Evolutionary conservation across 208 protist genomes (phyloP).

Genomic region (Herpetomonas samuelpessoai): DNA sequence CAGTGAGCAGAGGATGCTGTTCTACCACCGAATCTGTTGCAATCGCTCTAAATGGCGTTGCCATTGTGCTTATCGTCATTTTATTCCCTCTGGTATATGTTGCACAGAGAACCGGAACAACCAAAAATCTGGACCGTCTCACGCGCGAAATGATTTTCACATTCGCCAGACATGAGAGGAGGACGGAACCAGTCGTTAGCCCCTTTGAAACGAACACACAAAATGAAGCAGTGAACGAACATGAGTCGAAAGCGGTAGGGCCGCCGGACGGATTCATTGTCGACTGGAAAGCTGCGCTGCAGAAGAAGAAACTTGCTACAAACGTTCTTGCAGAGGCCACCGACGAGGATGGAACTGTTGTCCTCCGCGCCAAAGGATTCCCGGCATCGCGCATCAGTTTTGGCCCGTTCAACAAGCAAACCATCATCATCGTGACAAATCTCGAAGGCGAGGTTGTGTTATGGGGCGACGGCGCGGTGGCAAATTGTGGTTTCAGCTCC

Average conservation of each 20-base stretch:
- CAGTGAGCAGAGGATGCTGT: conserved; percentile 8
- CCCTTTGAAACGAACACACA: background rate
- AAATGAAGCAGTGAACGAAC: background rate
- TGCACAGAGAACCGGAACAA: background rate
- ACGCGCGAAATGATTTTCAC: conserved; percentile 4
- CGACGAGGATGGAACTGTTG: conserved; percentile 42
- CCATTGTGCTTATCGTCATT: conserved; percentile 8
- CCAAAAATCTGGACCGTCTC: conserved; percentile 5
- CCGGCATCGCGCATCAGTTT: conserved; percentile 28
- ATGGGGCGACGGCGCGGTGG: conserved; percentile 51
- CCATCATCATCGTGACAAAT: conserved; percentile 48
- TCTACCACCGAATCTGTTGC: conserved; percentile 11
- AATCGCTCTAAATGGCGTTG: conserved; percentile 15
- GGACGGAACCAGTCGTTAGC: background rate
- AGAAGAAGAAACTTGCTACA: conserved; percentile 27
- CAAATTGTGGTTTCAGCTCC: conserved; percentile 41
- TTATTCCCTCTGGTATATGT: conserved; percentile 25
- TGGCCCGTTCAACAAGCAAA: conserved; percentile 35
- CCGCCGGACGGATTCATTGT: conserved; percentile 5
- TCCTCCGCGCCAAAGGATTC: conserved; percentile 29
- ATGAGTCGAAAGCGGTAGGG: background rate
- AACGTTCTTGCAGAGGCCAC: conserved; percentile 38
- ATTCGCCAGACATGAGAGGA: background rate
- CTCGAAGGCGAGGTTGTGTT: conserved; percentile 45
- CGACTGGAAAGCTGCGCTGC: conserved; percentile 17